These are phyloP conservation scores for Fusarium sp. DNA, from an alignment of 2,329 filamentous ascomycete species.

Conservation along the genomic window DNA sequence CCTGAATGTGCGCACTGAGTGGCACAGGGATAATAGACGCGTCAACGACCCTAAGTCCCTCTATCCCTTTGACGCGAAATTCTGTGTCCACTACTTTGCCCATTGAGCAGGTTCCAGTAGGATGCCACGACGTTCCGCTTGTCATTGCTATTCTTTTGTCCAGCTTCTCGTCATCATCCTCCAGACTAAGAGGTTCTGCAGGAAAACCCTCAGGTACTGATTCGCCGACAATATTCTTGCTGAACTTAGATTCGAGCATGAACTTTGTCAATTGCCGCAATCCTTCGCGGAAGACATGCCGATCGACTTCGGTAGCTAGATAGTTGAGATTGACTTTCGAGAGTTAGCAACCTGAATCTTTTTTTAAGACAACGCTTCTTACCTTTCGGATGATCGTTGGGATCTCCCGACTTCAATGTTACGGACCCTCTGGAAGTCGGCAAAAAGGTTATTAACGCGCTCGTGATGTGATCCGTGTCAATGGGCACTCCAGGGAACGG, in stretches of 20 bases:
- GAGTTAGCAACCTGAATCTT: background rate
- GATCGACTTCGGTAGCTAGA: conserved; percentile 45
- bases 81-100: conserved; percentile 67
- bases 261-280: conserved; percentile 41
- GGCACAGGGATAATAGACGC: conserved; percentile 51
- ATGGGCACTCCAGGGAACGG: conserved; percentile 39
- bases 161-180: conserved; percentile 39
- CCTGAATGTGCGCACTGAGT: conserved; percentile 50
- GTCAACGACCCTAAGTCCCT: conserved; percentile 51
- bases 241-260: conserved; percentile 41
- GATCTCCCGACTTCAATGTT: conserved; percentile 36
- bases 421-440: conserved; percentile 45
- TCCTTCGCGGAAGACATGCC: conserved; percentile 41
- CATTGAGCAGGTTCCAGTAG: conserved; percentile 66
- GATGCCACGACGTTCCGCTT: conserved; percentile 63
- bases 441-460: conserved; percentile 38
- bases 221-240: conserved; percentile 39
- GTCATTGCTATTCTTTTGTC: conserved; percentile 40
- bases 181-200: conserved; percentile 29
- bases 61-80: conserved; percentile 63
- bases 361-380: background rate
- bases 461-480: conserved; percentile 45
- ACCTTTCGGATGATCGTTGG: conserved; percentile 42
- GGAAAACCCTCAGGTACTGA: conserved; percentile 33
- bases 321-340: conserved; percentile 42